Evolutionary conservation across 495 filamentous ascomycete species (phyloP).

Genomic region (Penicillium alfredii): DNA sequence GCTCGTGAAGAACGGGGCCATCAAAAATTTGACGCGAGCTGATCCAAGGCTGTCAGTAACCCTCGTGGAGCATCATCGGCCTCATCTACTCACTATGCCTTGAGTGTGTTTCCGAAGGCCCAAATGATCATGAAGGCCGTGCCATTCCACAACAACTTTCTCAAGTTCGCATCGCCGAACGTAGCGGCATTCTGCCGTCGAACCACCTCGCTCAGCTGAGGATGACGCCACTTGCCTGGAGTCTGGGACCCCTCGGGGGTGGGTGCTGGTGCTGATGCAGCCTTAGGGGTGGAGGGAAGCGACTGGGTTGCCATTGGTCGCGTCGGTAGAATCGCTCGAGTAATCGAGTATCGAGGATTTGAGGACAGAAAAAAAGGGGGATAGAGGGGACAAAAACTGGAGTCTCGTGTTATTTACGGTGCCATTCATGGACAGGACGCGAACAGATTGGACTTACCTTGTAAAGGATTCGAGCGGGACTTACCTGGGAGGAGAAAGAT

Average conservation of each 20-base stretch:
- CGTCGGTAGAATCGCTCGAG: neutral
- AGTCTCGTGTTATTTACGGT: neutral
- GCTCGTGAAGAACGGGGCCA: slow-evolving; percentile 22
- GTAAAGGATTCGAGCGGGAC: slow-evolving; percentile 2
- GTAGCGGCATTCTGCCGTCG: slow-evolving; percentile 63
- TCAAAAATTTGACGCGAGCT: slow-evolving; percentile 24
- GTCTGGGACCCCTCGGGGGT: slow-evolving; percentile 44
- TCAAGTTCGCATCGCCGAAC: slow-evolving; percentile 66
- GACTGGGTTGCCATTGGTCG: slow-evolving; percentile 33
- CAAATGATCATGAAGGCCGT: slow-evolving; percentile 47
- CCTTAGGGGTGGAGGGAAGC: slow-evolving; percentile 58
- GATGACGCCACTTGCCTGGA: slow-evolving; percentile 85
- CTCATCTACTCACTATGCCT: slow-evolving; percentile 35
- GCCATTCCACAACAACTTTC: slow-evolving; percentile 58
- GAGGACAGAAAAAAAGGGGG: neutral
- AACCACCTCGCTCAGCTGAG: slow-evolving; percentile 70
- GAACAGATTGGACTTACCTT: slow-evolving; percentile 12
- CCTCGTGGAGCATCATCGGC: neutral
- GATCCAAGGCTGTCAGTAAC: slow-evolving; percentile 5
- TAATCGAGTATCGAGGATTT: too few species aligned
- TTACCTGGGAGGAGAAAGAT: slow-evolving; percentile 9
- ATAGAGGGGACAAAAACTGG: slow-evolving; percentile 1
- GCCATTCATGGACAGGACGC: too few species aligned
- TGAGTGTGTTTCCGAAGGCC: slow-evolving; percentile 31
- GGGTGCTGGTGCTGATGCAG: slow-evolving; percentile 42